Conservation (phyloP, 1,284 basidiomycete genomes). For the Ganoderma resinaceum region DNA sequence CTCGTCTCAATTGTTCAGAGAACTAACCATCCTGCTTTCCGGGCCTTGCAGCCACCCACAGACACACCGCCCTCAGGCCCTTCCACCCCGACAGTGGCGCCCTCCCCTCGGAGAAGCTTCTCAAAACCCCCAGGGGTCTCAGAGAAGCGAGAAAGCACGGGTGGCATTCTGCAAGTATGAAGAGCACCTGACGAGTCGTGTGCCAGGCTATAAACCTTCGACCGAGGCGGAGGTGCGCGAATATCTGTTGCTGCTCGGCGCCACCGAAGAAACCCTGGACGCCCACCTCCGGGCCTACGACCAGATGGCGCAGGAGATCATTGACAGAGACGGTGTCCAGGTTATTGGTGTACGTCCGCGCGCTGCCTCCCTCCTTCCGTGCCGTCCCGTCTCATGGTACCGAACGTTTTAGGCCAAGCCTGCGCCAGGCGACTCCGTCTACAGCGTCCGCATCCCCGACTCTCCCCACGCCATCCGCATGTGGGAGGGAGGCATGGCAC, state of each 20-base stretch:
- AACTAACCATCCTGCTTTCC: no score
- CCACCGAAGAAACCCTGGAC: not conserved
- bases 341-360: not conserved
- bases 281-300: not conserved
- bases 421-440: not conserved
- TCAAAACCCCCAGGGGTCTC: not conserved
- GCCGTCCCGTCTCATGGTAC: not conserved
- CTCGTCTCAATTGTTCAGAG: no score
- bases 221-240: not conserved
- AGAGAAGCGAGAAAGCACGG: not conserved
- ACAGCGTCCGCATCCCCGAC: not conserved
- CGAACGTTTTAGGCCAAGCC: not conserved
- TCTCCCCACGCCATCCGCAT: conserved; percentile 1
- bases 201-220: not conserved
- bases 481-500: conserved; percentile 11
- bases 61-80: not conserved
- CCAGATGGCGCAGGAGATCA: not conserved
- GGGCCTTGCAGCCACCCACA: no score
- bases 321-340: not conserved
- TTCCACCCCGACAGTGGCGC: not conserved
- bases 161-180: not conserved
- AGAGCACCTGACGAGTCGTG: not conserved
- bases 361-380: not conserved
- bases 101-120: not conserved
- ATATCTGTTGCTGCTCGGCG: not conserved